Evolutionary conservation across 257 asterid species (phyloP), one percentile per base, ranked within the genome.

Genomic region (Rauvolfia tetraphylla): DNA sequence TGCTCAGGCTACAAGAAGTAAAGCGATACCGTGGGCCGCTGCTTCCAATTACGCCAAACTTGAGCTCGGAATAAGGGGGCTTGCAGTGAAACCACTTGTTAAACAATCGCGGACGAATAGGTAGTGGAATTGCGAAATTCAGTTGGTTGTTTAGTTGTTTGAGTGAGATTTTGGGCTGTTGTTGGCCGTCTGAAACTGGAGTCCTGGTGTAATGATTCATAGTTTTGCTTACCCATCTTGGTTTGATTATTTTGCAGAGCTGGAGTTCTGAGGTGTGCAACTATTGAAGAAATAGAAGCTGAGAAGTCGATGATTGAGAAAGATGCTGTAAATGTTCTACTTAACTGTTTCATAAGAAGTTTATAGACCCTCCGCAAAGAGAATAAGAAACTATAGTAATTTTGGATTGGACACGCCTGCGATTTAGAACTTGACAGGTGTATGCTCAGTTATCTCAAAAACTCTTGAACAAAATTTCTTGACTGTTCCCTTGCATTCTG

Each of bases 261-360:
- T 59, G 92, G 91, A 54, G 89, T 82, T 22, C 13, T 92, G 70
- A 88, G 85, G 79, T 88, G 97, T 81, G 98, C 97, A 66, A 95
- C 97, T 68, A 81, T 89, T 39, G 97, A 95, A 72, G 97, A 95
- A 83, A 93, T 95, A 22, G 98, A 91, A 83, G 96, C 89, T 42
- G 98, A 93, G 88, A 95, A 95, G 77, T 76, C 96, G 49, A 59
- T 81, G 84, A 89, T 93, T 78, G 97, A 91, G 80, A 87, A 86
- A 75, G 93, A 90, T 81, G 96, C 57, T 61, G 98, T 95, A 82
- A 87, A 96, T 83, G 61, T 51, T 53, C 33, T 56, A 2, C n/a
- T 36, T 72, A 14, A n/a, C 25, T 38, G 53, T 36, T 53, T 10
- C 10, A 7, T 46, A 15, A 22, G 15, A 65, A 39, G 23, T 58